phyloP scores from a whole-genome alignment of 1,284 basidiomycete species.

The Cystobasidium slooffiae region DNA sequence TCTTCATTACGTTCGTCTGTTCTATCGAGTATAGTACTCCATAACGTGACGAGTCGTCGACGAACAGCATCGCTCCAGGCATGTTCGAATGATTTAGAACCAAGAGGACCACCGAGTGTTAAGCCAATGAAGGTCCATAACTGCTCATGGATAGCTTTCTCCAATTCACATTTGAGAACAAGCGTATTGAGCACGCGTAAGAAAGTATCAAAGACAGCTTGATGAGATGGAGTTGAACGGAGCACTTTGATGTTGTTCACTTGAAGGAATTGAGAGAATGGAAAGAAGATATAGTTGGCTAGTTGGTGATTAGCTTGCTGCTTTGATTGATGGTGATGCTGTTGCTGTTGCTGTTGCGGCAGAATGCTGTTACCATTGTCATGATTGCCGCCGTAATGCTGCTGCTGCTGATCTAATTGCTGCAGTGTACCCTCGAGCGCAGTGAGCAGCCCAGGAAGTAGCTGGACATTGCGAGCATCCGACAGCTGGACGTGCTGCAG shows the following conservation, averaged over 20 bases:
- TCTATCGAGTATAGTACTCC: slow-evolving; percentile 64
- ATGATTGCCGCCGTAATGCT: not conserved
- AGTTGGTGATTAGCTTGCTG: slow-evolving; percentile 62
- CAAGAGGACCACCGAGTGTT: slow-evolving; percentile 59
- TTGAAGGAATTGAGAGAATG: slow-evolving; percentile 77
- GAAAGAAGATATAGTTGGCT: slow-evolving; percentile 82
- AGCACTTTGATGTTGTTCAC: slow-evolving; percentile 63
- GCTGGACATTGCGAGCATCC: slow-evolving; percentile 8
- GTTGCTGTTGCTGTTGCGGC: slow-evolving; percentile 7
- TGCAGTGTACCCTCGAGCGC: slow-evolving; percentile 9
- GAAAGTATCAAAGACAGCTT: slow-evolving; percentile 75
- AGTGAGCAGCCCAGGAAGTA: slow-evolving; percentile 25
- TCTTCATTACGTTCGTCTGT: slow-evolving; percentile 50
- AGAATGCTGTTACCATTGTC: not conserved
- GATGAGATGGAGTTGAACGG: slow-evolving; percentile 66
- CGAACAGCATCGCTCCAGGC: slow-evolving; percentile 77
- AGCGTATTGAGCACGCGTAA: slow-evolving; percentile 68
- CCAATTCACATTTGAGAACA: slow-evolving; percentile 61
- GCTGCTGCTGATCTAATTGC: slow-evolving; percentile 1
- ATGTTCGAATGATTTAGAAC: slow-evolving; percentile 60
- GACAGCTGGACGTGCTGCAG: slow-evolving; percentile 34
- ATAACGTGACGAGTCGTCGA: slow-evolving; percentile 46
- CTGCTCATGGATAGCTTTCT: slow-evolving; percentile 72
- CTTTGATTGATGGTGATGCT: not conserved
- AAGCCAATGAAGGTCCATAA: slow-evolving; percentile 77